Evolutionary conservation across 2,329 filamentous ascomycete species (phyloP).

Genomic region (Shiraia sp.): DNA sequence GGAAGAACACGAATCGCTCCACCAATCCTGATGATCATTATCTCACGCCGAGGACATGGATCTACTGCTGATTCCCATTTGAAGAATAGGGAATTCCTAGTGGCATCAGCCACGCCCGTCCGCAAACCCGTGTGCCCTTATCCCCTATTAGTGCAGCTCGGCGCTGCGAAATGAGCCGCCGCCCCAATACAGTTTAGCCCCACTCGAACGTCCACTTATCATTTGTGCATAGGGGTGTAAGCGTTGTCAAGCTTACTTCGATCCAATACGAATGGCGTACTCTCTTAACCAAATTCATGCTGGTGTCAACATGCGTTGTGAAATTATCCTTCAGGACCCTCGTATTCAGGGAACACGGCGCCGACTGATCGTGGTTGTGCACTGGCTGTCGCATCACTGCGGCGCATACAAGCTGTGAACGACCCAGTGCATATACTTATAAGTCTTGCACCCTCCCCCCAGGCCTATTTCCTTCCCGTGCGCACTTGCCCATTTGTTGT

Average conservation of each 20-base stretch:
- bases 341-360: slow-evolving; percentile 14
- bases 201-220: slow-evolving; percentile 9
- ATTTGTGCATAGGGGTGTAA: slow-evolving; percentile 8
- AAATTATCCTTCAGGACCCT: neutral
- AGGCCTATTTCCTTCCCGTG: neutral
- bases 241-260: slow-evolving; percentile 8
- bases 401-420: slow-evolving; percentile 5
- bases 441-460: slow-evolving; percentile 1
- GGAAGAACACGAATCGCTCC: too few species aligned
- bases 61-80: neutral
- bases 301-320: slow-evolving; percentile 10
- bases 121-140: neutral
- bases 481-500: neutral
- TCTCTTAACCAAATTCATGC: slow-evolving; percentile 8
- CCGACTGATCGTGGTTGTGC: slow-evolving; percentile 14
- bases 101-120: neutral
- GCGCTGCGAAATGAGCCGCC: slow-evolving; percentile 7
- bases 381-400: too few species aligned
- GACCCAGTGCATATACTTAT: slow-evolving; percentile 15
- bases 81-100: neutral
- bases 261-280: slow-evolving; percentile 23
- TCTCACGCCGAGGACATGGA: too few species aligned
- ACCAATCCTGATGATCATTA: too few species aligned
- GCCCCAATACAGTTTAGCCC: slow-evolving; percentile 7
- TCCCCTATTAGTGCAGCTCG: slow-evolving; percentile 6